Base-by-base conservation (phyloP, 495 filamentous ascomycete genomes). In the Cercophora samala region DNA sequence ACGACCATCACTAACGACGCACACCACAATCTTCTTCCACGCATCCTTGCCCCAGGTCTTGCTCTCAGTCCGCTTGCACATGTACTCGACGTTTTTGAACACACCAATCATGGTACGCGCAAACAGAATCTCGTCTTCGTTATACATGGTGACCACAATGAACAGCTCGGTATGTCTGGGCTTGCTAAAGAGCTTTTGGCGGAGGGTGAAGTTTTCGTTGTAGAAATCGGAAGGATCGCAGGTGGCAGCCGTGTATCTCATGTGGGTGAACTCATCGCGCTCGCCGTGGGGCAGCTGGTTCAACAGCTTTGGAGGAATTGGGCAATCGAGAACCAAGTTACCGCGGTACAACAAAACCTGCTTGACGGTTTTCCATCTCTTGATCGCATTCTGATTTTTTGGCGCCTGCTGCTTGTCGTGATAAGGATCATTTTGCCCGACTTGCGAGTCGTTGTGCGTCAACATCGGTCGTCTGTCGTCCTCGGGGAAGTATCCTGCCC, bases 21-120 rank as follows among this genome's bases (percentile, higher is more conserved):
- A 99, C 18, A 99, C 96, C 15, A 99, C 96, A 68, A 99, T 96
- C 82, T 98, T 98, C 82, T 98, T 98, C 96, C 96, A 99, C 4
- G 93, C 92, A 72, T 99, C 95, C 77, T 91, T 93, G 66, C 96
- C 96, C 96, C 96, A 99, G 1, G 93, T 99, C 79, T 94, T 96
- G 76, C 93, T 97, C 70, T 88, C 90, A 5, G 89, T 90, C 46
- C 94, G 85, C 51, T 87, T 91, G 81, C 93, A 96, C 91, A 99
- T 96, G 80, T 93, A 92, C 78, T 97, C 92, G 70, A 99, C 90
- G 74, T 99, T 99, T 81, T 97, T 97, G 82, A 98, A 90, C 1
- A 99, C 94, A 79, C 96, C 96, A 8, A 90, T 91, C 92, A 99
- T 91, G 3, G 96, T 99, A 46, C 96, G 87, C 51, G 96, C 93